Evolutionary conservation across 2,329 filamentous ascomycete genomes (phyloP).

Genomic region (Sporothrix globosa): DNA sequence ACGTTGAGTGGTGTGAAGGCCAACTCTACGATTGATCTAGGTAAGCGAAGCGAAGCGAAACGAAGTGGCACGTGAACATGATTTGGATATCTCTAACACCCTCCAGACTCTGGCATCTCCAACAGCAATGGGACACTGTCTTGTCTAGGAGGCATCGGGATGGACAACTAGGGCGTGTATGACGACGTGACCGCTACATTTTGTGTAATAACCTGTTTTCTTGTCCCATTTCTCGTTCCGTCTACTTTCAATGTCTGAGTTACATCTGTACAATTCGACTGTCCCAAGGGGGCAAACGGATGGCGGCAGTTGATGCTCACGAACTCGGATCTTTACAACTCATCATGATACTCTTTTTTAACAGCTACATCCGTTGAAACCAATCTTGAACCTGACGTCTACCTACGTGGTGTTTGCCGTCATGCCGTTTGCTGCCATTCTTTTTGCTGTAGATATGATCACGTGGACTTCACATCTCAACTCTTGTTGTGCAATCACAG

Average conservation of each 20-base stretch:
- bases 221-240: not conserved
- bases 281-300: not conserved
- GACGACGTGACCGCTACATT: not conserved
- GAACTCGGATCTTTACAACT: not conserved
- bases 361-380: no score
- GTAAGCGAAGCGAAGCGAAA: not conserved
- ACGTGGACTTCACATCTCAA: not conserved
- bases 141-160: conserved; percentile 28
- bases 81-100: not conserved
- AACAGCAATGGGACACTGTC: conserved; percentile 30
- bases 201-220: not conserved
- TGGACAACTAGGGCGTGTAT: not conserved
- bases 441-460: not conserved
- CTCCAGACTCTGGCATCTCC: conserved; percentile 26
- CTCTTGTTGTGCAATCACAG: not conserved
- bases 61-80: not conserved
- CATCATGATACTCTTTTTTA: no score
- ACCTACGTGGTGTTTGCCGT: not conserved
- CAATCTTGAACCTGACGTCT: no score
- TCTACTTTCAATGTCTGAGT: not conserved
- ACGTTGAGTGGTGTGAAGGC: conserved; percentile 16
- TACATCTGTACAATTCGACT: not conserved
- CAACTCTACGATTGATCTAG: conserved; percentile 35
- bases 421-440: not conserved
- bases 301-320: no score